Evolutionary conservation across 257 asterid genomes (phyloP).

Genomic region (Ligustrum vulgare): DNA sequence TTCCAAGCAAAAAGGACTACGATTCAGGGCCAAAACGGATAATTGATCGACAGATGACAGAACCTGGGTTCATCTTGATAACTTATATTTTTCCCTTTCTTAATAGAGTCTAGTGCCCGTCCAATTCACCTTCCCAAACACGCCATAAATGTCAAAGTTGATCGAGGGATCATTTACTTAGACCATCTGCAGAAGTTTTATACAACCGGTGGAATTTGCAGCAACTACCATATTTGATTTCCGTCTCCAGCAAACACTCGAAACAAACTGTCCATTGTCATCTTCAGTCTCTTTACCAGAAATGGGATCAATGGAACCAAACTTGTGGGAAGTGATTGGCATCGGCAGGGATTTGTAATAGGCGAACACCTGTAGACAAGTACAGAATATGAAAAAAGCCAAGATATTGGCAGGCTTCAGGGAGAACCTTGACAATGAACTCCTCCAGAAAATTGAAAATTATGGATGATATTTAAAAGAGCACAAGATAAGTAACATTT

Average conservation of each 20-base stretch:
- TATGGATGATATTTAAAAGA: background rate
- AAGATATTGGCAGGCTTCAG: slow-evolving; percentile 15
- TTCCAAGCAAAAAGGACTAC: background rate
- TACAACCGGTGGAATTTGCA: slow-evolving; percentile 83
- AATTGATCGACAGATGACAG: background rate
- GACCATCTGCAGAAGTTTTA: slow-evolving; percentile 73
- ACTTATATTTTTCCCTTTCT: background rate
- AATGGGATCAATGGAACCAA: slow-evolving; percentile 80
- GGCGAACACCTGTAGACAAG: slow-evolving; percentile 58
- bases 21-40: background rate
- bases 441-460: background rate
- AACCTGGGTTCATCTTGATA: background rate
- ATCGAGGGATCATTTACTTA: slow-evolving; percentile 28
- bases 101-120: background rate
- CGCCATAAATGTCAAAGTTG: slow-evolving; percentile 1
- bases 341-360: slow-evolving; percentile 76
- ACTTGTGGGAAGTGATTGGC: slow-evolving; percentile 82
- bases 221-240: slow-evolving; percentile 77
- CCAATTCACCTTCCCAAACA: background rate
- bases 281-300: slow-evolving; percentile 80
- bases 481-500: too few species aligned
- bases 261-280: slow-evolving; percentile 82
- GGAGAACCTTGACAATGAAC: background rate
- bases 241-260: slow-evolving; percentile 90
- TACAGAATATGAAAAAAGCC: background rate